Base-by-base conservation (phyloP, 192 early-diverging fungal species). In the Backusella tarrabulga region DNA sequence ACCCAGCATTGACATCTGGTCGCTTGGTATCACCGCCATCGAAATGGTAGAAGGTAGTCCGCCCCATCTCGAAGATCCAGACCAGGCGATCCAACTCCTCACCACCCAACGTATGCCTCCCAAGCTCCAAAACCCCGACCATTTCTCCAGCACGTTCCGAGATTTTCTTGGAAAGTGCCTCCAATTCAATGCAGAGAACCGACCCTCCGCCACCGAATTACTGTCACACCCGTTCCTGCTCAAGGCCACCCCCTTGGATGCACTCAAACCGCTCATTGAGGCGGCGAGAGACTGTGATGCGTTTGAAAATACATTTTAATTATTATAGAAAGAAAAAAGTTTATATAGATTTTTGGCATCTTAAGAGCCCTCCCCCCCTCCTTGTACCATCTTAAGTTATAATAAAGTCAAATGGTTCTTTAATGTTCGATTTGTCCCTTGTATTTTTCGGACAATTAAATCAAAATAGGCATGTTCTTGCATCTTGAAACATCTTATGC, bases 31-130 rank as follows among this genome's bases (percentile, higher is more conserved):
- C 83, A 97, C 96, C 91, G 93, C 92, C 6, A 97, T 98, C 54
- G 97, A 98, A 81, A 97, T 97, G 95, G 85, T 97, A 32, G 97
- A 98, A 82, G 94, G 96, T 21, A 94, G 97, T 80, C 97, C 97
- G 67, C 97, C 97, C 29, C 97, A 98, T 83, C 81, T 98, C 34
- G 92, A 97, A 72, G 93, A 97, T 74, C 91, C 96, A 68, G 95
- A 94, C 3, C 85, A 95, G 19, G 60, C 87, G 88, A 70, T 94
- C 93, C 15, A 78, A 94, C 72, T 97, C 94, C 77, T 81, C 94
- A 78, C 97, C 94, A 88, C 94, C 91, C 3, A 98, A 92, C 38
- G 97, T 92, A 40, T 32, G 4, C 63, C 96, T 93, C 97, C 96
- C 12, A 89, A 88, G 44, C 83, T 98, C 21, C 91, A 97, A 85